Percentiles rank a stretch among this genome's conserved stretches.
Conservation (phyloP, 164 flowering plant genomes). For the Berberis thunbergii region DNA sequence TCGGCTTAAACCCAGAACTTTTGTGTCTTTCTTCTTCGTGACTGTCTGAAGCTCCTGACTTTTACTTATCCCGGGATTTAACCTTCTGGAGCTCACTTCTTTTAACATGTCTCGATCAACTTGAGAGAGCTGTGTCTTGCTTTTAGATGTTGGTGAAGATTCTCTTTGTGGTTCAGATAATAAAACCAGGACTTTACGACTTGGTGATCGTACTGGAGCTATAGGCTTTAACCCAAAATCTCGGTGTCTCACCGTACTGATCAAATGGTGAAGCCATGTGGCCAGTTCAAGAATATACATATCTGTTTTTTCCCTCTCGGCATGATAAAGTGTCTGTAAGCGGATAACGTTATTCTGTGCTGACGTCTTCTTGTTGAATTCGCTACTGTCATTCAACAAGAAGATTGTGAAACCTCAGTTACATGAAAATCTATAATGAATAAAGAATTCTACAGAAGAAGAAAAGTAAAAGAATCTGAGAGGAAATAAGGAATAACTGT, state of each 20-base stretch:
- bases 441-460: not conserved
- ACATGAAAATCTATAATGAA: constrained; percentile 2
- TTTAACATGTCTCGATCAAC: constrained; percentile 43
- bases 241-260: constrained; percentile 30
- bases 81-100: constrained; percentile 25
- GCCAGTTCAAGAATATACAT: constrained; percentile 60
- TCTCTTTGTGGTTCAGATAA: constrained; percentile 15
- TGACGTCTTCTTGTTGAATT: constrained; percentile 33
- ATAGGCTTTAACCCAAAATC: constrained; percentile 32
- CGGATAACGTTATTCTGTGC: constrained; percentile 28
- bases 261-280: constrained; percentile 50
- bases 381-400: constrained; percentile 32
- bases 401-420: not conserved
- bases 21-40: constrained; percentile 14
- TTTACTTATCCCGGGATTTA: constrained; percentile 43
- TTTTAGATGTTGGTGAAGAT: constrained; percentile 8
- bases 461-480: not conserved
- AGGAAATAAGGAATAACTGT: not conserved
- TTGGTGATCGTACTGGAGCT: constrained; percentile 30
- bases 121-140: constrained; percentile 27
- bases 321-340: constrained; percentile 50
- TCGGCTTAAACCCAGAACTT: constrained; percentile 23
- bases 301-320: constrained; percentile 61
- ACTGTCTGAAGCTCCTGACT: constrained; percentile 40
- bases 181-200: constrained; percentile 15